Evolutionary conservation across 768 basidiomycete genomes (phyloP).

Genomic region (Boletus pseudopeckii): DNA sequence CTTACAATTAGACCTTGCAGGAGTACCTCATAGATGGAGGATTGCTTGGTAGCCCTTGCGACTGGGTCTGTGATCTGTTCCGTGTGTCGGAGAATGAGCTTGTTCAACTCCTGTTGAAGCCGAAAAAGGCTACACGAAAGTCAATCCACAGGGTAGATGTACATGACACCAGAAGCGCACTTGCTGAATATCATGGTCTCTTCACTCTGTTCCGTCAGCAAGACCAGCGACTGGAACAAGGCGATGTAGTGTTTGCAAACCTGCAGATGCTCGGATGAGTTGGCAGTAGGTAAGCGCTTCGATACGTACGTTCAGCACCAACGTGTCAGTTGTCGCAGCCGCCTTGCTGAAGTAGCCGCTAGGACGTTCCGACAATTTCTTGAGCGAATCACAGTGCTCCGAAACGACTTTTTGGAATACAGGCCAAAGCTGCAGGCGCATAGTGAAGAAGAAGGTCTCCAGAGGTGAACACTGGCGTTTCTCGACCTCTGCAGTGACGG

Average conservation of each 20-base stretch:
- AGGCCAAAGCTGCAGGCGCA: conserved; percentile 90
- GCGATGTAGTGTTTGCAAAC: conserved; percentile 75
- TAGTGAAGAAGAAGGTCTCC: conserved; percentile 74
- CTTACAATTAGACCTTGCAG: conserved; percentile 75
- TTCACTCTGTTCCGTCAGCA: conserved; percentile 77
- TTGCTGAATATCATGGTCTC: conserved; percentile 97
- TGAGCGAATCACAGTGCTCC: conserved; percentile 77
- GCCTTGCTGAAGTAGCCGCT: conserved; percentile 62
- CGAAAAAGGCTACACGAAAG: conserved; percentile 60
- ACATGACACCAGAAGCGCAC: conserved; percentile 43
- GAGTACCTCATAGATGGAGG: conserved; percentile 70
- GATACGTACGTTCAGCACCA: conserved; percentile 55
- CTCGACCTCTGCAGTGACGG: conserved; percentile 70
- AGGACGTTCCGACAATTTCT: conserved; percentile 74
- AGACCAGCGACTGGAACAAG: conserved; percentile 80
- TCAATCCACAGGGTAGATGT: neutral
- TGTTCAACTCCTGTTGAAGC: conserved; percentile 79
- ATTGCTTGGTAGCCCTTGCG: conserved; percentile 64
- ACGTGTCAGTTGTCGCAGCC: conserved; percentile 61
- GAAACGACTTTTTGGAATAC: conserved; percentile 88
- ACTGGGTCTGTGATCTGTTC: conserved; percentile 59
- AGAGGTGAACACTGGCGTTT: conserved; percentile 75
- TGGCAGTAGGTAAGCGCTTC: neutral
- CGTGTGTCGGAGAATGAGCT: conserved; percentile 72
- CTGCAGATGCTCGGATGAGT: conserved; percentile 28